Conservation (phyloP, 2,329 filamentous ascomycete species). For the Grosmannia serpens region DNA sequence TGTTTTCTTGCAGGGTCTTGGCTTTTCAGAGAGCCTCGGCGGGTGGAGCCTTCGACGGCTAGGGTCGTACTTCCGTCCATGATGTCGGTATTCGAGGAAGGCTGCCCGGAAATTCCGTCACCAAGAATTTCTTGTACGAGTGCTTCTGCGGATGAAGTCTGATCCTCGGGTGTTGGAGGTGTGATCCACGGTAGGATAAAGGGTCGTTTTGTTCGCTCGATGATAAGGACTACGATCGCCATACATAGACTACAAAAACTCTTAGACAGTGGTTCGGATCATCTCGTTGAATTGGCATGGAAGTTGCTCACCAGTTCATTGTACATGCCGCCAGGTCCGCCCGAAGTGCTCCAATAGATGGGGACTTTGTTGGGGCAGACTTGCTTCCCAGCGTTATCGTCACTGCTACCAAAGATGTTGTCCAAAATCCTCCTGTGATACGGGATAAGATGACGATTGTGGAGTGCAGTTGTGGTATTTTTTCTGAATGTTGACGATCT, state of each 20-base stretch:
- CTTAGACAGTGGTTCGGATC: neutral
- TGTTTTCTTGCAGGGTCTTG: neutral
- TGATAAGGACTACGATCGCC: slow-evolving; percentile 2
- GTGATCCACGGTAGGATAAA: slow-evolving; percentile 15
- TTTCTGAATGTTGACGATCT: slow-evolving; percentile 12
- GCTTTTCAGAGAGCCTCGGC: neutral
- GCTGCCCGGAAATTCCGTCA: slow-evolving; percentile 9
- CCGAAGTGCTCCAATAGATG: neutral
- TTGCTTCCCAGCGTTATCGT: slow-evolving; percentile 13
- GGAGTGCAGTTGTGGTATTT: slow-evolving; percentile 20
- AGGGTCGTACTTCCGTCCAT: neutral
- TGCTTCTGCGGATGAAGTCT: slow-evolving; percentile 6
- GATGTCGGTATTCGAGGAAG: neutral
- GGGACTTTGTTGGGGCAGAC: neutral
- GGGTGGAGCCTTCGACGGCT: neutral
- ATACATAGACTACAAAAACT: slow-evolving; percentile 5
- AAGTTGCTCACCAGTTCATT: slow-evolving; percentile 4
- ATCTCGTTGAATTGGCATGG: neutral
- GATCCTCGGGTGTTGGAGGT: slow-evolving; percentile 5
- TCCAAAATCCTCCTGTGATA: slow-evolving; percentile 18
- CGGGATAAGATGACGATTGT: slow-evolving; percentile 18
- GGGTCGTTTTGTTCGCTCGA: slow-evolving; percentile 9
- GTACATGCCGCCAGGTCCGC: slow-evolving; percentile 8
- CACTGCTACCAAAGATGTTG: slow-evolving; percentile 15
- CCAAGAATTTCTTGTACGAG: slow-evolving; percentile 9